These are phyloP conservation scores for Globisporangium takayamanum DNA, from an alignment of 352 stramenopile species.

Conservation along the genomic window DNA sequence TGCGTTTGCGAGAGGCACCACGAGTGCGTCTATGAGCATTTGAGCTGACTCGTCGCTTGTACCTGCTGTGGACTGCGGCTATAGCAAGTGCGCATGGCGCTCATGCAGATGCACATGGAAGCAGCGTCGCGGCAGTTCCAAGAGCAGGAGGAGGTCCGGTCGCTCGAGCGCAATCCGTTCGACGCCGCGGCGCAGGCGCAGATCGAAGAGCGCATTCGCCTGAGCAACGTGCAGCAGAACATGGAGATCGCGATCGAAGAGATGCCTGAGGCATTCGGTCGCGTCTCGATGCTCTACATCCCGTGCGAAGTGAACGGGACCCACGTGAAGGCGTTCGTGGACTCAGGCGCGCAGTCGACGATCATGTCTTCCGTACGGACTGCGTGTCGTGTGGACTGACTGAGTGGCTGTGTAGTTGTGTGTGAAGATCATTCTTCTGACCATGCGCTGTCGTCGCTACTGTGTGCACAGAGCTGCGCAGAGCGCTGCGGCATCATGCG, in stretches of 20 bases:
- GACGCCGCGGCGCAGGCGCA: conserved; percentile 67
- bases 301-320: conserved; percentile 74
- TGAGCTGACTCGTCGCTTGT: background rate
- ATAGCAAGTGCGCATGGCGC: conserved; percentile 74
- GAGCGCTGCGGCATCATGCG: conserved; percentile 89
- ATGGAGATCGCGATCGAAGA: conserved; percentile 88
- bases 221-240: conserved; percentile 85
- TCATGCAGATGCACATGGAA: conserved; percentile 85
- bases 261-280: conserved; percentile 83
- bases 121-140: conserved; percentile 66
- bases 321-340: conserved; percentile 88
- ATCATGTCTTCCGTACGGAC: conserved; percentile 87
- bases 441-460: conserved; percentile 4
- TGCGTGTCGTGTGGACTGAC: background rate
- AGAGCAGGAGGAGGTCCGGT: conserved; percentile 68
- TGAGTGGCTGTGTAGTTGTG: too few species aligned
- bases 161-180: conserved; percentile 71
- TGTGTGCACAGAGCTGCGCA: conserved; percentile 56
- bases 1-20: conserved; percentile 19
- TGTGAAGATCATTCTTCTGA: background rate
- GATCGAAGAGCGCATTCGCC: conserved; percentile 80
- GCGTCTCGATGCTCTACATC: conserved; percentile 88
- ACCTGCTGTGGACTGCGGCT: background rate
- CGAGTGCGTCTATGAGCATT: background rate
- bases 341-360: conserved; percentile 86